Conservation (phyloP, 768 basidiomycete species). For the Agaricus bisporus region DNA sequence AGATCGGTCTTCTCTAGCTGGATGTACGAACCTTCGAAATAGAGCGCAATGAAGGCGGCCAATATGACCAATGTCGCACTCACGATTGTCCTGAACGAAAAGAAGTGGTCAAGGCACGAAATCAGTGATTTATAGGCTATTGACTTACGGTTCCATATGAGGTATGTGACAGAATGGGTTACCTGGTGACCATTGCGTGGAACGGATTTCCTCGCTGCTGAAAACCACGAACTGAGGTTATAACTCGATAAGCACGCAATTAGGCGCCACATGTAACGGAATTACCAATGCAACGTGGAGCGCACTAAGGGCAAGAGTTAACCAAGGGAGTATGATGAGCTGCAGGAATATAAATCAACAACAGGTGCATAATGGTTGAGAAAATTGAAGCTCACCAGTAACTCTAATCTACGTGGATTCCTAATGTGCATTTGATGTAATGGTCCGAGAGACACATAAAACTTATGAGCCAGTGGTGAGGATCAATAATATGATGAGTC, state of each 20-base stretch:
- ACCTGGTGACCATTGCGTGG: neutral
- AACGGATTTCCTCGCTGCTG: neutral
- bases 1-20: no score
- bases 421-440: neutral
- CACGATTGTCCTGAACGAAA: constrained; percentile 2
- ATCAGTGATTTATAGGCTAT: neutral
- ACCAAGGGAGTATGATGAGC: constrained; percentile 6
- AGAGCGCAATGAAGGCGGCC: neutral
- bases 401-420: neutral
- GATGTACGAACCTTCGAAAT: neutral
- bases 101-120: neutral
- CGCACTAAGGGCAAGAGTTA: neutral
- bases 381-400: neutral
- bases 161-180: constrained; percentile 1
- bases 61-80: constrained; percentile 2
- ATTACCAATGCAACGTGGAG: constrained; percentile 4
- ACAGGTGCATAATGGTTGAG: neutral
- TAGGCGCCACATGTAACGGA: neutral
- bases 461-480: neutral
- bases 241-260: neutral
- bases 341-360: neutral
- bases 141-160: constrained; percentile 3
- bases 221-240: neutral
- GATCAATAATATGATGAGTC: neutral
- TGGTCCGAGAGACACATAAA: constrained; percentile 2